Percentiles rank a stretch among this genome's conserved stretches.
phyloP scores from a whole-genome alignment of 2,329 filamentous ascomycete species.

The Verticillium alfalfae region DNA sequence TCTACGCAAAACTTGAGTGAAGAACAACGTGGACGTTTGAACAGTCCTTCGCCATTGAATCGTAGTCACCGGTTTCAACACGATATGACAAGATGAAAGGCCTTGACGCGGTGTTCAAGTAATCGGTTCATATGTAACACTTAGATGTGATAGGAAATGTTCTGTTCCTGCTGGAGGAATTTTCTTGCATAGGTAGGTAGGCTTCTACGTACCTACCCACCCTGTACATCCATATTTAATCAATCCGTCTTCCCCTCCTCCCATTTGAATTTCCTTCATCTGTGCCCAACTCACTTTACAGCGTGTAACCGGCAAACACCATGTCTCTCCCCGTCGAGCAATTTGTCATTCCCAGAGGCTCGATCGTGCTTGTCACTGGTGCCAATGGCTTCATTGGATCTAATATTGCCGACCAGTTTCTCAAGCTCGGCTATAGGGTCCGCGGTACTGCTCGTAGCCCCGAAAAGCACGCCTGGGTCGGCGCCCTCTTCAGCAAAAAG shows the following conservation, averaged over 20 bases:
- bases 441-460: constrained; percentile 34
- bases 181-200: neutral
- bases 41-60: neutral
- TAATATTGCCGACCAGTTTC: constrained; percentile 30
- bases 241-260: neutral
- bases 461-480: constrained; percentile 24
- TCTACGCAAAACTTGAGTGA: neutral
- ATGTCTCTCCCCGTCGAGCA: neutral
- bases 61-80: neutral
- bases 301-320: neutral
- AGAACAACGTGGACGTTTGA: neutral
- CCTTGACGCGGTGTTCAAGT: neutral
- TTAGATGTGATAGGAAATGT: neutral
- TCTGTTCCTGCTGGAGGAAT: neutral
- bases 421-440: constrained; percentile 33
- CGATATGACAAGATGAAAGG: neutral
- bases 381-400: constrained; percentile 34
- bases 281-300: neutral
- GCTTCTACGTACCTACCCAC: neutral
- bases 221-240: neutral
- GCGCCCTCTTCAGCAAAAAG: constrained; percentile 19
- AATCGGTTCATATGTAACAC: neutral
- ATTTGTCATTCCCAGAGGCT: constrained; percentile 16
- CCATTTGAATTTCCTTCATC: neutral
- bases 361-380: constrained; percentile 33